Conservation (phyloP, 2,329 filamentous ascomycete genomes). For the Pestalotiopsis sp. region DNA sequence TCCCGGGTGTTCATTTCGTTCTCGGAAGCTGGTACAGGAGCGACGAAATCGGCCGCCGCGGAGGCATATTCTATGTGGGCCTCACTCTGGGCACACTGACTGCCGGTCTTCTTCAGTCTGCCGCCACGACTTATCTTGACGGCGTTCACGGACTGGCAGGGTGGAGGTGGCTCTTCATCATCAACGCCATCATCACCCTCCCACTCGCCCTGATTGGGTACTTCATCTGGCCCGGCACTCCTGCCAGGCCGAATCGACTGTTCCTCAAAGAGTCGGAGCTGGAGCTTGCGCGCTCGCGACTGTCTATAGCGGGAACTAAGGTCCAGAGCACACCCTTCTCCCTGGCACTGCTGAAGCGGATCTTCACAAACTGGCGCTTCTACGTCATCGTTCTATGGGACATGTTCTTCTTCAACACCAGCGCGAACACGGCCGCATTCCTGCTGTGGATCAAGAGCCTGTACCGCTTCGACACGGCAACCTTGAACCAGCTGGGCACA, state of each 20-base stretch:
- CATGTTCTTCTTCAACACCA: constrained; percentile 59
- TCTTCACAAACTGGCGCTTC: constrained; percentile 17
- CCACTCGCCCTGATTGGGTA: constrained; percentile 50
- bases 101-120: constrained; percentile 12
- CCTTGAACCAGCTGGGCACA: constrained; percentile 53
- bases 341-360: background rate
- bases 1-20: constrained; percentile 28
- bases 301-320: constrained; percentile 41
- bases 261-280: constrained; percentile 42
- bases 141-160: constrained; percentile 43
- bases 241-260: constrained; percentile 20
- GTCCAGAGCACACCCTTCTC: constrained; percentile 26
- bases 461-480: constrained; percentile 44
- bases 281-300: constrained; percentile 43
- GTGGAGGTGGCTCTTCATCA: constrained; percentile 51
- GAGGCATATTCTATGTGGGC: constrained; percentile 18
- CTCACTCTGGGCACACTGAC: constrained; percentile 6
- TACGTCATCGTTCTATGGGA: constrained; percentile 51
- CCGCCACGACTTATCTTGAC: constrained; percentile 12
- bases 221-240: constrained; percentile 44
- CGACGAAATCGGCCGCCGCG: constrained; percentile 15
- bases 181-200: constrained; percentile 52
- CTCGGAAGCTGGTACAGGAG: constrained; percentile 18
- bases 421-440: constrained; percentile 50
- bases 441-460: constrained; percentile 62